phyloP scores from a whole-genome alignment of 2,329 filamentous ascomycete genomes.

The Elsinoe ampelina region DNA sequence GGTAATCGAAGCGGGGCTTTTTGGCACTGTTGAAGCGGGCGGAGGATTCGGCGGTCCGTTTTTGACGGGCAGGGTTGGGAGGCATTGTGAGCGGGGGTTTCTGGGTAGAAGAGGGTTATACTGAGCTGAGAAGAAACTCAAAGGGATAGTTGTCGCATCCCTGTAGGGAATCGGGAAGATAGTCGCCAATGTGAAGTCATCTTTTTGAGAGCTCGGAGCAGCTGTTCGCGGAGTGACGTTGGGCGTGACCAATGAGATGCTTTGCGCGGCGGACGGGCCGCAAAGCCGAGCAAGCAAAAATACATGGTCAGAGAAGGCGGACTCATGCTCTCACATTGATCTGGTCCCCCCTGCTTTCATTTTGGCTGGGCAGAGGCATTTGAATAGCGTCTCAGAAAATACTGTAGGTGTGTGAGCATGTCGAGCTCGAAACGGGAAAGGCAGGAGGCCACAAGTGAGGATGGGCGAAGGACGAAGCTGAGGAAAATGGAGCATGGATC shows the following conservation, averaged over 20 bases:
- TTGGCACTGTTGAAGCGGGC: slow-evolving; percentile 61
- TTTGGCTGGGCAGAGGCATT: not conserved
- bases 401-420: no score
- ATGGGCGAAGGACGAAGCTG: not conserved
- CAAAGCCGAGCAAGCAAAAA: not conserved
- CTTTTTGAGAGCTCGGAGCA: not conserved
- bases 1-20: slow-evolving; percentile 84
- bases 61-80: slow-evolving; percentile 55
- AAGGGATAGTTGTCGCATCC: not conserved
- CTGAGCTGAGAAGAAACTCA: not conserved
- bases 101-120: not conserved
- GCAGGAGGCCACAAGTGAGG: not conserved
- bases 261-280: not conserved
- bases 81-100: not conserved
- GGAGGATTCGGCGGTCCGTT: slow-evolving; percentile 73
- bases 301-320: not conserved
- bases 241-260: not conserved
- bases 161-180: no score
- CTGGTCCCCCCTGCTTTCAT: not conserved
- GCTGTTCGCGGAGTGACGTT: not conserved
- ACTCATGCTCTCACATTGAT: not conserved
- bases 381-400: not conserved
- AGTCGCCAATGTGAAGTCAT: not conserved
- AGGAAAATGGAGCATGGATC: not conserved
- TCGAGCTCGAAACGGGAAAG: not conserved